These are phyloP conservation scores for Fomitopsis betulina DNA, from an alignment of 1,284 basidiomycete genomes.

Conservation along the genomic window DNA sequence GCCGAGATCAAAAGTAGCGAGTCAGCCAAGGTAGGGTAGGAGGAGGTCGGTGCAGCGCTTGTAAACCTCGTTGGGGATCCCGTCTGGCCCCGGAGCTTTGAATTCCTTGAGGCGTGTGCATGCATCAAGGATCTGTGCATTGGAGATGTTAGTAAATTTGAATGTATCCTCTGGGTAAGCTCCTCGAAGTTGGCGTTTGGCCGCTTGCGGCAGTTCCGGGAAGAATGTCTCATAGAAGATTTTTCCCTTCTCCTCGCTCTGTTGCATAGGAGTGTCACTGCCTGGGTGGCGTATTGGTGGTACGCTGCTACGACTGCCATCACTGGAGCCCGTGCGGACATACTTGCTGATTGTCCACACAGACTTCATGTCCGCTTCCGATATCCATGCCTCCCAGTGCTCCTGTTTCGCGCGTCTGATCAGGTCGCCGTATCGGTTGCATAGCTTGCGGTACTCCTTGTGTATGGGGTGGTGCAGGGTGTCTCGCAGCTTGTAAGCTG, in stretches of 20 bases:
- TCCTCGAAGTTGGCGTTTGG: too few species aligned
- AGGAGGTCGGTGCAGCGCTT: conserved; percentile 23
- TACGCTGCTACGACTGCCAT: conserved; percentile 28
- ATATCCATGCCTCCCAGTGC: conserved; percentile 23
- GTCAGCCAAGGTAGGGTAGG: too few species aligned
- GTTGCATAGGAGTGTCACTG: background rate
- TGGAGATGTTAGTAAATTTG: conserved; percentile 14
- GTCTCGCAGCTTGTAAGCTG: too few species aligned
- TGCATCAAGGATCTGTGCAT: conserved; percentile 16
- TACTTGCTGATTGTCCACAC: conserved; percentile 18
- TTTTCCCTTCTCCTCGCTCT: conserved; percentile 26
- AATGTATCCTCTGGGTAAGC: conserved; percentile 8
- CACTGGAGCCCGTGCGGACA: conserved; percentile 19
- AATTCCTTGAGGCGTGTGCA: conserved; percentile 15
- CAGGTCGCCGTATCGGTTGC: conserved; percentile 25
- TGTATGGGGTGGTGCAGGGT: too few species aligned
- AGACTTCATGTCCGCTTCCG: too few species aligned
- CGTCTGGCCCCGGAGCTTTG: conserved; percentile 22
- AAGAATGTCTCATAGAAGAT: too few species aligned
- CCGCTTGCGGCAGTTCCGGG: too few species aligned
- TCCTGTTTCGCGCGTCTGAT: conserved; percentile 28
- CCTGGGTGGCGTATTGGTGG: conserved; percentile 21
- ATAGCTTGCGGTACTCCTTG: too few species aligned
- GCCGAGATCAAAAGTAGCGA: too few species aligned
- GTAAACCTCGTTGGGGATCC: conserved; percentile 23